These are phyloP conservation scores for Verticillium alfalfae DNA, from an alignment of 2,329 filamentous ascomycete genomes.

Conservation along the genomic window DNA sequence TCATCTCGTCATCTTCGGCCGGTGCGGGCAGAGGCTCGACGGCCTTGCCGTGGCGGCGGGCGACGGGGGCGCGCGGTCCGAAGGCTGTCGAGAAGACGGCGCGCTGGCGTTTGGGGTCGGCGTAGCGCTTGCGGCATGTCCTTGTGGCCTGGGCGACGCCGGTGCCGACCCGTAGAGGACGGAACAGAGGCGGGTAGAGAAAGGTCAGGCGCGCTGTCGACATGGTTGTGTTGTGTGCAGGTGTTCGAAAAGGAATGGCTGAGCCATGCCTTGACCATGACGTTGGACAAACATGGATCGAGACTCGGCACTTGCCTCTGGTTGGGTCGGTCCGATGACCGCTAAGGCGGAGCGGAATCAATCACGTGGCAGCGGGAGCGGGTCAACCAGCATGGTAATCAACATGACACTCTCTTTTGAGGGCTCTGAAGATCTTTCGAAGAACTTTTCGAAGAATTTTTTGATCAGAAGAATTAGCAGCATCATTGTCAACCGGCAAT, in stretches of 20 bases:
- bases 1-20: slow-evolving; percentile 15
- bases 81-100: slow-evolving; percentile 25
- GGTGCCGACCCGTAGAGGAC: slow-evolving; percentile 41
- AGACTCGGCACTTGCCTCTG: background rate
- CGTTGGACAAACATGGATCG: background rate
- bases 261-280: background rate
- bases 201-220: slow-evolving; percentile 59
- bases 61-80: slow-evolving; percentile 36
- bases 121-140: slow-evolving; percentile 22
- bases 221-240: slow-evolving; percentile 35
- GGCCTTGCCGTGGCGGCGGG: slow-evolving; percentile 54
- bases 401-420: too few relatives aligned
- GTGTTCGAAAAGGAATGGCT: background rate
- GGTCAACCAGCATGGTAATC: too few relatives aligned
- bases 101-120: slow-evolving; percentile 19
- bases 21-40: slow-evolving; percentile 44
- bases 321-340: too few relatives aligned
- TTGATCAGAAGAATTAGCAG: too few relatives aligned
- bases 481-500: too few relatives aligned
- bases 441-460: too few relatives aligned
- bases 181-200: slow-evolving; percentile 63
- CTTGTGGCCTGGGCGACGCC: slow-evolving; percentile 31
- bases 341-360: too few relatives aligned
- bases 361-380: too few relatives aligned
- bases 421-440: too few relatives aligned